phyloP scores from a whole-genome alignment of 176 grass and related monocot species.

The Triticum monococcum region DNA sequence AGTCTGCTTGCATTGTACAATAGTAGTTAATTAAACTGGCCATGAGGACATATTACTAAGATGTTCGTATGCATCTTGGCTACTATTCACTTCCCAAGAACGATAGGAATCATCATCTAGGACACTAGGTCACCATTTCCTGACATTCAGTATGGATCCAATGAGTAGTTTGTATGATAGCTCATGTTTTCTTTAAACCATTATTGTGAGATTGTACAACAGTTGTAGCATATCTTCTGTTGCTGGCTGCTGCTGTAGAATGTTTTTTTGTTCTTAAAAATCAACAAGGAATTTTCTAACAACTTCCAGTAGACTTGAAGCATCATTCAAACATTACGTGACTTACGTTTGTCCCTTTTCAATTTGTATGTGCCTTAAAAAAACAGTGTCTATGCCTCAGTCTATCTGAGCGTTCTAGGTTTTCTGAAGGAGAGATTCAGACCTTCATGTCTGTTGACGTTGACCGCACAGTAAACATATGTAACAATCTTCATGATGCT shows the following conservation, averaged over 20 bases:
- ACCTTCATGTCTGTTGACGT: conserved; percentile 97
- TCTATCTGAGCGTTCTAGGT: conserved; percentile 84
- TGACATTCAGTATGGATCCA: background rate
- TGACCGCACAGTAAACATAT: conserved; percentile 82
- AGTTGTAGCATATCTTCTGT: conserved; percentile 12
- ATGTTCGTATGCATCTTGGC: background rate
- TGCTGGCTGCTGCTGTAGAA: background rate
- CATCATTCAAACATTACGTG: background rate
- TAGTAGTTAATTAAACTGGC: background rate
- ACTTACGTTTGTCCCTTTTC: conserved; percentile 18
- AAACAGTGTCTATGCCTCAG: conserved; percentile 72
- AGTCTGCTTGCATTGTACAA: background rate
- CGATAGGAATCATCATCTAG: background rate
- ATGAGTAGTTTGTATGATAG: background rate
- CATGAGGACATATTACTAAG: background rate
- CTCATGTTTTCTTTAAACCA: background rate
- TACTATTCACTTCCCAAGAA: background rate
- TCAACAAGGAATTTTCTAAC: background rate
- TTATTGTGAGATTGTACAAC: background rate
- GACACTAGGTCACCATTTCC: background rate
- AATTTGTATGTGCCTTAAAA: conserved; percentile 33
- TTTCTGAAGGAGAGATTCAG: conserved; percentile 97
- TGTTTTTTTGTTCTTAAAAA: background rate
- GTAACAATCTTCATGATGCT: conserved; percentile 91
- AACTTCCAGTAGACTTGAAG: background rate